Base-by-base conservation (phyloP, 2,329 filamentous ascomycete species). In the Phaeosphaeria sp. region DNA sequence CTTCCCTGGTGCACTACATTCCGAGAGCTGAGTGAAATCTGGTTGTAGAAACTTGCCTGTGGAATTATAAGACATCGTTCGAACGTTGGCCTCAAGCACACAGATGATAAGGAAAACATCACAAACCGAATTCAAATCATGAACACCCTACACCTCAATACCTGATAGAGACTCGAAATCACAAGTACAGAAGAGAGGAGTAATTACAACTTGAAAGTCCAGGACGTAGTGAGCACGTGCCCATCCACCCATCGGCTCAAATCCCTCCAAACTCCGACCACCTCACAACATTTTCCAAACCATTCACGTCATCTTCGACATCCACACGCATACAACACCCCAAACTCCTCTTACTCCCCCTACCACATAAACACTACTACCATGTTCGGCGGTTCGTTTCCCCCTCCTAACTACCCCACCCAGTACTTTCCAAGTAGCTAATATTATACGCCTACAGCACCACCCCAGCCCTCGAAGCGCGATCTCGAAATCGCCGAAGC, bases 401-500 rank as follows among this genome's bases (percentile, higher is more conserved):
- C 17, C 13, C 48, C 18, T 40, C 25, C 22, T 21, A 8, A 8
- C 8, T 18, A 11, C 9, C 11, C 5, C 25, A 18, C 22, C 22
- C 51, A 33, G 9, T 15, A 15, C 7, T 22, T 24, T 33, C 24
- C n/a, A 3, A 46, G 15, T 48, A 48, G 58, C 21, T 2, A 73
- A 90, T 13, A 7, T 3, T 7, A 13, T 13, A 13, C 11, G 8
- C 11, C 3, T 13, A 36, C 30, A 36, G 87, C 87, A 82, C 87
- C 91, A 79, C 89, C 89, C 75, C 88, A 87, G 76, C 84, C 87
- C 70, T 87, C 87, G 57, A 81, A 86, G 57, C 87, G 89, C 77
- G 90, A 93, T 84, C 84, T 93, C 75, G 84, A 84, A 65, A 62
- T 58, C 49, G 73, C 72, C 45, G 90, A 93, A 82, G 81, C 82